Evolutionary conservation across 352 stramenopile genomes (phyloP).

Genomic region (Phytophthora cactorum): DNA sequence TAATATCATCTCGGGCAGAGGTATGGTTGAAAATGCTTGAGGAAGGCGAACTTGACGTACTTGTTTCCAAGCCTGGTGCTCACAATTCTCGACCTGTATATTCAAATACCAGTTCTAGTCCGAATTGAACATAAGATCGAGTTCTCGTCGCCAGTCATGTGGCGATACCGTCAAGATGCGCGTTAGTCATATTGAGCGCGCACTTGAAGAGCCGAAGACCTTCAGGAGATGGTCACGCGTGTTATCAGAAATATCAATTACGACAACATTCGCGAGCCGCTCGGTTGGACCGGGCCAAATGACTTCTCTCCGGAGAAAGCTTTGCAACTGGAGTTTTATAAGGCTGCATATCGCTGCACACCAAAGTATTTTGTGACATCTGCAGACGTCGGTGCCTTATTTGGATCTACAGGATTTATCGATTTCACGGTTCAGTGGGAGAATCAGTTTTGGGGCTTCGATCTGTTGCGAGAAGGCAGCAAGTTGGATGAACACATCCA

Average conservation of each 20-base stretch:
- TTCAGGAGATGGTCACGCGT: background rate
- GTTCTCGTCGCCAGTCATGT: constrained; percentile 3
- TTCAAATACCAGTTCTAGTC: background rate
- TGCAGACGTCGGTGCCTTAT: constrained; percentile 10
- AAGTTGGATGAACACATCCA: background rate
- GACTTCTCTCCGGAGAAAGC: constrained; percentile 12
- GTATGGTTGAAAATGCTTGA: background rate
- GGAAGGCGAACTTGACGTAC: background rate
- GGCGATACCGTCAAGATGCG: background rate
- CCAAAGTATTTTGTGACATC: constrained; percentile 7
- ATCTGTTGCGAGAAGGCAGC: constrained; percentile 5
- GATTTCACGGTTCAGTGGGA: constrained; percentile 10
- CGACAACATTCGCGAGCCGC: background rate
- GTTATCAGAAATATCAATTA: background rate
- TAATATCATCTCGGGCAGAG: background rate
- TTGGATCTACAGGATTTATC: constrained; percentile 9
- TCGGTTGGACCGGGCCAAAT: background rate
- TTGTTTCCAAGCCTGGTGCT: background rate
- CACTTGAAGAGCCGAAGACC: background rate
- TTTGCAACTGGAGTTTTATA: constrained; percentile 22
- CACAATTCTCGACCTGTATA: background rate
- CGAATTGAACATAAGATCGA: background rate
- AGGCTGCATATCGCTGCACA: constrained; percentile 13
- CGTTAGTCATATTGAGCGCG: background rate
- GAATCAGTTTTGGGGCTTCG: constrained; percentile 3